Evolutionary conservation across 2,329 filamentous ascomycete species (phyloP).

Genomic region (Pseudopyricularia javanii): DNA sequence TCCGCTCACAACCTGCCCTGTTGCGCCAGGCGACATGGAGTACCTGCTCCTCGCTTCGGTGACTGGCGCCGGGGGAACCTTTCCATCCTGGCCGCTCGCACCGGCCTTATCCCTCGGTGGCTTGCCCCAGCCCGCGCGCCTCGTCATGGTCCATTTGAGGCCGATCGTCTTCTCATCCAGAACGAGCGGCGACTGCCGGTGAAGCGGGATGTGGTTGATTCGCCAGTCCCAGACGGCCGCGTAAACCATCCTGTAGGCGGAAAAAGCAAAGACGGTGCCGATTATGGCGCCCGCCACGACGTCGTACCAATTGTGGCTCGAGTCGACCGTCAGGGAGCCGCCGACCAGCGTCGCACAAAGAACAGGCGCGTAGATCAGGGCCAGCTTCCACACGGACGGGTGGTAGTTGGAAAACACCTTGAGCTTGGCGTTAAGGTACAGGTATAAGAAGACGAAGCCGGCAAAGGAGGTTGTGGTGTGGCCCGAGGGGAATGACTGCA

Average conservation of each 20-base stretch:
- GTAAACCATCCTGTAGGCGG: constrained; percentile 53
- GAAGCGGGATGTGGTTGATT: constrained; percentile 54
- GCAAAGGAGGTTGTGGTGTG: constrained; percentile 64
- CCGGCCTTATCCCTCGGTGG: not conserved
- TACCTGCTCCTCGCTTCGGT: not conserved
- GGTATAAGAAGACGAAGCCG: constrained; percentile 55
- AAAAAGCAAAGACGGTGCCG: constrained; percentile 49
- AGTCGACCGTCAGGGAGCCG: constrained; percentile 58
- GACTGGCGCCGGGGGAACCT: not conserved
- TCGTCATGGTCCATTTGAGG: constrained; percentile 1
- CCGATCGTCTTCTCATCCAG: constrained; percentile 4
- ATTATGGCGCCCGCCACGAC: constrained; percentile 52
- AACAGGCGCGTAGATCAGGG: constrained; percentile 51
- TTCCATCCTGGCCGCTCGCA: not conserved
- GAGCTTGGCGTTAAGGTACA: constrained; percentile 69
- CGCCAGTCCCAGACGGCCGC: constrained; percentile 59
- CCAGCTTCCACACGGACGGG: constrained; percentile 61
- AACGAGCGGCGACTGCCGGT: constrained; percentile 20
- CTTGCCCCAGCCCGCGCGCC: constrained; percentile 1
- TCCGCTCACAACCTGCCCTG: not conserved
- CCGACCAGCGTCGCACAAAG: constrained; percentile 57
- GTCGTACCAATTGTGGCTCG: constrained; percentile 68
- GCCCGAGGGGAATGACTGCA: constrained; percentile 62
- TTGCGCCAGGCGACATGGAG: not conserved
- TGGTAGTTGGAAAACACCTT: constrained; percentile 66